A percentile compares a stretch with the other conserved stretches of the same genome.
These are phyloP conservation scores for Hypoxylon sp. DNA, from an alignment of 2,329 filamentous ascomycete species.

Conservation along the genomic window DNA sequence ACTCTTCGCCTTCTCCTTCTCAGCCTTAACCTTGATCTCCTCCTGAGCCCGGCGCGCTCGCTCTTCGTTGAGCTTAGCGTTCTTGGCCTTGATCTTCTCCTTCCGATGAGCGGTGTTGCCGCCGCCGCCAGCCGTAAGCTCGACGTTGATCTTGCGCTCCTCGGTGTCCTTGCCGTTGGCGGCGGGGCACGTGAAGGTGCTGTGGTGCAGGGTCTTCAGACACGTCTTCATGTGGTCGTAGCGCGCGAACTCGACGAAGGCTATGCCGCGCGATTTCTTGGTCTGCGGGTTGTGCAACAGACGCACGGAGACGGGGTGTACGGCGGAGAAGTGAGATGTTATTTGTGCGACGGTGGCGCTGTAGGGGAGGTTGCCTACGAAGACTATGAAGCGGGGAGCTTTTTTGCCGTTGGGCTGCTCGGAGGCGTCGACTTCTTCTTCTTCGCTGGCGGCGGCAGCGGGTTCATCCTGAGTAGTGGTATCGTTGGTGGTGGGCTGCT, in stretches of 20 bases:
- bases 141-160: slow-evolving; percentile 87
- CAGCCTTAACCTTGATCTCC: slow-evolving; percentile 58
- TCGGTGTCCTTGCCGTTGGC: slow-evolving; percentile 55
- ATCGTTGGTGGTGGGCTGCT: slow-evolving; percentile 21
- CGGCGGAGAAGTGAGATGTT: slow-evolving; percentile 80
- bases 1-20: slow-evolving; percentile 52
- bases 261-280: slow-evolving; percentile 78
- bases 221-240: slow-evolving; percentile 94
- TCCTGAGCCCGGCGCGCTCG: slow-evolving; percentile 62
- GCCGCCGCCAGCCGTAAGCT: slow-evolving; percentile 91
- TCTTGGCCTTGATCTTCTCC: slow-evolving; percentile 86
- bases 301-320: slow-evolving; percentile 78
- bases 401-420: slow-evolving; percentile 54
- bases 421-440: not conserved
- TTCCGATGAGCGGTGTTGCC: slow-evolving; percentile 79
- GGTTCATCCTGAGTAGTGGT: slow-evolving; percentile 16
- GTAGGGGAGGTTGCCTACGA: slow-evolving; percentile 92
- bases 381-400: slow-evolving; percentile 77
- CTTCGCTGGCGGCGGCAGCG: slow-evolving; percentile 32
- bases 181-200: slow-evolving; percentile 71
- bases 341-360: slow-evolving; percentile 79
- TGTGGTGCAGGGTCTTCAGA: slow-evolving; percentile 91
- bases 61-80: slow-evolving; percentile 82
- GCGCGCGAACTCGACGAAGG: slow-evolving; percentile 89
- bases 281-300: slow-evolving; percentile 76